Conservation (phyloP, 768 basidiomycete species). For the Dioszegia aurantiaca region DNA sequence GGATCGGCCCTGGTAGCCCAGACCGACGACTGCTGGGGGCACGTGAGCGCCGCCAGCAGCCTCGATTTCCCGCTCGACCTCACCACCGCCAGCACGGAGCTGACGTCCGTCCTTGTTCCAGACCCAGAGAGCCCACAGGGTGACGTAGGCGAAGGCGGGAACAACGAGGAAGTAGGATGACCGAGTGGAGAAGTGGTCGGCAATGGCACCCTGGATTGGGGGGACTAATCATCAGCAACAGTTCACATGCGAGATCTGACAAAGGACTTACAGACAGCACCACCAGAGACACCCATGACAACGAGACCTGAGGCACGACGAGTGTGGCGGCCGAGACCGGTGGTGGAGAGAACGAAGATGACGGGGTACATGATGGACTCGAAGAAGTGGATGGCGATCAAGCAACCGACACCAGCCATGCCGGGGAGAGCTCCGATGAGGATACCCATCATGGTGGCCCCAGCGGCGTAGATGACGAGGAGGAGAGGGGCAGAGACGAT, state of each 20-base stretch:
- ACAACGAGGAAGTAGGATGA: constrained; percentile 44
- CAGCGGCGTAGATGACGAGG: constrained; percentile 59
- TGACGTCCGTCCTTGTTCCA: constrained; percentile 45
- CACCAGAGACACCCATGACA: constrained; percentile 47
- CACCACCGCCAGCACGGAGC: constrained; percentile 22
- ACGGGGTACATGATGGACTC: constrained; percentile 57
- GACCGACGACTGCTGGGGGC: constrained; percentile 26
- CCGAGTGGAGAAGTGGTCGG: constrained; percentile 43
- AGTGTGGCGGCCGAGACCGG: constrained; percentile 52
- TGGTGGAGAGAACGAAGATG: constrained; percentile 58
- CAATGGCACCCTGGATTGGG: constrained; percentile 51
- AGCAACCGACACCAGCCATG: constrained; percentile 60
- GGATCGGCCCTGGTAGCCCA: constrained; percentile 24
- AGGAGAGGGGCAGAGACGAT: constrained; percentile 67
- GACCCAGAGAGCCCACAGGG: constrained; percentile 41
- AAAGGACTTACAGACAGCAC: constrained; percentile 37
- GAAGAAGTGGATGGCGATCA: constrained; percentile 69
- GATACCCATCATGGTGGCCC: constrained; percentile 60
- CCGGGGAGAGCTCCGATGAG: constrained; percentile 59
- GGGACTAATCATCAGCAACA: constrained; percentile 23
- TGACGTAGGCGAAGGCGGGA: constrained; percentile 44
- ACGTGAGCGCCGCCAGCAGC: constrained; percentile 19
- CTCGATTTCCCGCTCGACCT: constrained; percentile 24
- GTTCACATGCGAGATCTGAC: not conserved
- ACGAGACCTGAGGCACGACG: constrained; percentile 50